These are phyloP conservation scores for Pyrrhoderma noxium DNA, from an alignment of 1,284 basidiomycete species.

Conservation along the genomic window DNA sequence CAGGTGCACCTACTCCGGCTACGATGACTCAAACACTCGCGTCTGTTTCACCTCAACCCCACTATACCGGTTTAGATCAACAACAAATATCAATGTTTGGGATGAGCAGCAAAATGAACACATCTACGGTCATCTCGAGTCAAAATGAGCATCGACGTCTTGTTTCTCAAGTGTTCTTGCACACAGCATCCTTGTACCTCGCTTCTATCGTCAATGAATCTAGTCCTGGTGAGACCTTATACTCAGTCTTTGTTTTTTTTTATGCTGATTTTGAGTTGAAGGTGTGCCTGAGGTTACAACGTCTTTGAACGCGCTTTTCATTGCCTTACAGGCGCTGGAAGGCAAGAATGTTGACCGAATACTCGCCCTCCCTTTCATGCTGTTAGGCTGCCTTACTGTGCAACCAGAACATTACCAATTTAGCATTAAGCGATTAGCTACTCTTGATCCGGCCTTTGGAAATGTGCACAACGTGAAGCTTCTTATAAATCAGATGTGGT, in stretches of 20 bases:
- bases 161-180: slow-evolving; percentile 47
- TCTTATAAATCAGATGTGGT: slow-evolving; percentile 63
- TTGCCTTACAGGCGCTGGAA: slow-evolving; percentile 37
- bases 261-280: slow-evolving; percentile 26
- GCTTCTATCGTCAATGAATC: slow-evolving; percentile 64
- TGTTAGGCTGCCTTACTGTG: slow-evolving; percentile 66
- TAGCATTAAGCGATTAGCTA: slow-evolving; percentile 48
- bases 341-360: slow-evolving; percentile 43
- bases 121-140: too few relatives aligned
- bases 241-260: neutral
- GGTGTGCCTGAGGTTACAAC: slow-evolving; percentile 65
- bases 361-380: slow-evolving; percentile 61
- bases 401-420: slow-evolving; percentile 51
- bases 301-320: slow-evolving; percentile 41
- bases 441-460: slow-evolving; percentile 52
- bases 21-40: neutral
- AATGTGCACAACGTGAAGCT: slow-evolving; percentile 53
- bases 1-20: neutral
- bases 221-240: slow-evolving; percentile 46
- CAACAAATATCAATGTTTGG: slow-evolving; percentile 6
- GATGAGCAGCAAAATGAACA: too few relatives aligned
- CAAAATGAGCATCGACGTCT: too few relatives aligned
- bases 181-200: slow-evolving; percentile 61
- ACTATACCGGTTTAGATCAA: neutral
- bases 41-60: neutral